Percentiles rank a stretch among this genome's conserved stretches.
Conservation (phyloP, 495 filamentous ascomycete genomes). For the Thozetella sp. region DNA sequence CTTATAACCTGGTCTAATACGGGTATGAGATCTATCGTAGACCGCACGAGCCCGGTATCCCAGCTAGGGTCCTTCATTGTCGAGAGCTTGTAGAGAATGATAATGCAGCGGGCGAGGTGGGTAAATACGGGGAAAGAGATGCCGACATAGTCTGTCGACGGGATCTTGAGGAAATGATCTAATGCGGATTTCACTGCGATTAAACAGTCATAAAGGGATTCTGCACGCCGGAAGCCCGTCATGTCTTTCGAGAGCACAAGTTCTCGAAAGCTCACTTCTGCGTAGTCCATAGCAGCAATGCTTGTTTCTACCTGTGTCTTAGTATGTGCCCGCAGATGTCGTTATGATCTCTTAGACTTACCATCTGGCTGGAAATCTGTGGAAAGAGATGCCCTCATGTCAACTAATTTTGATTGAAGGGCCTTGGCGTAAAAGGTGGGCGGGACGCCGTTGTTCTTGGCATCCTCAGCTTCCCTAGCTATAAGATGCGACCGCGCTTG, state of each 20-base stretch:
- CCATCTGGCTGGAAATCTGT: neutral
- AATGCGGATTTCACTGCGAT: neutral
- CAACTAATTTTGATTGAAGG: neutral
- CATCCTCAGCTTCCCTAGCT: neutral
- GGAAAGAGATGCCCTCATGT: neutral
- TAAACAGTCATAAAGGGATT: neutral
- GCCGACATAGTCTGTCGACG: neutral
- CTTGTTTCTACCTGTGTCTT: neutral
- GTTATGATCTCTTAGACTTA: neutral
- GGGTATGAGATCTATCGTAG: neutral
- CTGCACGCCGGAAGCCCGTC: neutral
- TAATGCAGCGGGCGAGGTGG: neutral
- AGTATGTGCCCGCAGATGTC: neutral
- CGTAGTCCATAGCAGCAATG: neutral
- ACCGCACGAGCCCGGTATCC: neutral
- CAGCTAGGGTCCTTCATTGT: neutral
- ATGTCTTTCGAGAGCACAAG: neutral
- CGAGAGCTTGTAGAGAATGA: neutral
- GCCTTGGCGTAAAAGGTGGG: neutral
- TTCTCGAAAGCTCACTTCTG: neutral
- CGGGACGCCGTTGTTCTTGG: neutral
- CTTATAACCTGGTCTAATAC: neutral
- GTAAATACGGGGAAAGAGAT: neutral
- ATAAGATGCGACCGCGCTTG: neutral
- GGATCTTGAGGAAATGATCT: neutral